Evolutionary conservation across 2,329 filamentous ascomycete species (phyloP), one percentile per base, ranked within the genome.

Genomic region (Exophiala aquamarina): DNA sequence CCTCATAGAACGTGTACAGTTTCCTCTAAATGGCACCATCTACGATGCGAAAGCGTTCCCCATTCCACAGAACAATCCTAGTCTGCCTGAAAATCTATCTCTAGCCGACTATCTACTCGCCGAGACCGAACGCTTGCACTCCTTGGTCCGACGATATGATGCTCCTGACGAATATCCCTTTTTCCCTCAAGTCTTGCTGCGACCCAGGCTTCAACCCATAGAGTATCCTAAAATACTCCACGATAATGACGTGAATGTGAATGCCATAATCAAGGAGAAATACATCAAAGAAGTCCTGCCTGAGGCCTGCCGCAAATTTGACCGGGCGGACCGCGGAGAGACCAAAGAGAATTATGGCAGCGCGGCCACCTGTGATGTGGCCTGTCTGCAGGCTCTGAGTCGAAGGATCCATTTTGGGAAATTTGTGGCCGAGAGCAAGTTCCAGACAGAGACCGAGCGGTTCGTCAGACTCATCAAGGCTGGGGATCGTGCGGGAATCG

Each of bases 111-210:
- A 92, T 87, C 86, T 95, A 65, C 83, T 97, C 20, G 79, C 78
- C 58, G 87, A 95, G 67, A 89, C 95, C 65, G 93, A 98, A 71
- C 84, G 83, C 54, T 75, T 97, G 4, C 92, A 98, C 67, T 95
- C 91, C 11, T 81, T 89, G 42, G 91, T 98, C 59, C 89, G 93
- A 58, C 89, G 93, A 65, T 98, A 90, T 76, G 85, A 98, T 67
- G 89, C 89, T 0, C 93, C 93, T 31, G 93, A 98, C 75, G 93
- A 98, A 72, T 92, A 95, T 68, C 89, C 93, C 17, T 98, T 97
- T 81, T 98, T 96, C 73, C 89, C 90, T 1, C 79, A 87, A 21
- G 84, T 82, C 8, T 75, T 96, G 32, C 82, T 89, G 61, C 75
- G 78, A 45, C 88, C 92, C 19, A 87, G 98, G 52, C 81, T 98